phyloP scores from a whole-genome alignment of 1,139 yeast species.

The Geotrichum phurueaensis region DNA sequence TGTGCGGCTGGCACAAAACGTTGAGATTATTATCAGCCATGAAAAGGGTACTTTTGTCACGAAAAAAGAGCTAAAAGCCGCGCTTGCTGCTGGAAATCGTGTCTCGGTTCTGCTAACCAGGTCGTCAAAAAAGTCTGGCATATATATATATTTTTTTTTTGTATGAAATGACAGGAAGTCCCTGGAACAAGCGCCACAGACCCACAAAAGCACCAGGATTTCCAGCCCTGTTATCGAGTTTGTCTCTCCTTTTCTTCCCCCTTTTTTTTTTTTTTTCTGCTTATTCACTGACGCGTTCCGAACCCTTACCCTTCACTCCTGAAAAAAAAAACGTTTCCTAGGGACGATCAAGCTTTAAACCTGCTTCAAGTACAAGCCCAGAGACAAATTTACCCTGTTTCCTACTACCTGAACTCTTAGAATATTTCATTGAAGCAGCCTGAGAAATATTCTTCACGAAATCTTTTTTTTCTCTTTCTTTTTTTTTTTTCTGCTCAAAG shows the following conservation, averaged over 20 bases:
- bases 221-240: no score
- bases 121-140: not conserved
- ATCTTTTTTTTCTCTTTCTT: no score
- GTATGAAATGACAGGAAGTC: no score
- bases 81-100: not conserved
- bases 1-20: not conserved
- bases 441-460: not conserved
- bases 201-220: no score
- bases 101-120: not conserved
- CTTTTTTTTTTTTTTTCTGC: no score
- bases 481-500: not conserved
- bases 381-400: not conserved
- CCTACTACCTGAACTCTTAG: not conserved
- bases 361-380: not conserved
- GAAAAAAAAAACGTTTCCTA: not conserved
- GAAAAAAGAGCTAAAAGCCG: not conserved
- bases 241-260: no score
- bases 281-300: no score
- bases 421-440: not conserved
- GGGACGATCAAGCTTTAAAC: not conserved
- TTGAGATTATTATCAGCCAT: not conserved
- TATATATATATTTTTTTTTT: no score
- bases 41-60: not conserved
- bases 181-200: no score
- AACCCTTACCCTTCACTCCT: not conserved